Base-by-base conservation (phyloP, 805 yeast species). In the Candida ortonii region DNA sequence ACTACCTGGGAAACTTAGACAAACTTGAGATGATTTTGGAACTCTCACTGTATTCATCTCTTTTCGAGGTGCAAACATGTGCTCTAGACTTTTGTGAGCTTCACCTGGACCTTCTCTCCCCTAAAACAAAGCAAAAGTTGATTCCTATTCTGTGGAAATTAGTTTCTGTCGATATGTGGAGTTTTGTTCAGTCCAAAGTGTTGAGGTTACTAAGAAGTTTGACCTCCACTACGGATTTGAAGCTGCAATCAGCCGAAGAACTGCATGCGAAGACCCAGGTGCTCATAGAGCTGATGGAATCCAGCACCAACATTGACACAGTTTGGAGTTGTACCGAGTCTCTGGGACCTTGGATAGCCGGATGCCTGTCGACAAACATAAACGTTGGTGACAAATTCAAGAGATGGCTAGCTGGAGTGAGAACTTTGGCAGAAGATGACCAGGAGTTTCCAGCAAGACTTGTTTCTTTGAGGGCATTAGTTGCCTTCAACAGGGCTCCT, bases 311-410 rank as follows among this genome's bases (percentile, higher is more conserved):
- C 17, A 67, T 71, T 27, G 79, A 73, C 36, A 72, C 68, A 17
- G 57, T 75, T n/a, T 64, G 59, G 13, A 60, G 73, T 3, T 63
- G 77, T 0, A 47, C 80, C 11, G 78, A 75, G 49, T 62, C 73
- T 1, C 50, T 78, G 8, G 84, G 85, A 0, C 55, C 68, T 1
- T 54, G 68, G 20, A 54, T 67, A 4, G 50, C 57, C 1, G 15
- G 22, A 11, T 10, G 29, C 4, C 18, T 39, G 30, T 19, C 7
- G 13, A 23, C 7, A n/a, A n/a, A n/a, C n/a, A n/a, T n/a, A n/a
- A n/a, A n/a, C n/a, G n/a, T n/a, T n/a, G n/a, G n/a, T n/a, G n/a
- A n/a, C n/a, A n/a, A n/a, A n/a, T n/a, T n/a, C n/a, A n/a, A n/a
- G n/a, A n/a, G n/a, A n/a, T n/a, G n/a, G n/a, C n/a, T n/a, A n/a